phyloP scores from a whole-genome alignment of 1,139 yeast genomes.

The Meyerozyma guilliermondii region DNA sequence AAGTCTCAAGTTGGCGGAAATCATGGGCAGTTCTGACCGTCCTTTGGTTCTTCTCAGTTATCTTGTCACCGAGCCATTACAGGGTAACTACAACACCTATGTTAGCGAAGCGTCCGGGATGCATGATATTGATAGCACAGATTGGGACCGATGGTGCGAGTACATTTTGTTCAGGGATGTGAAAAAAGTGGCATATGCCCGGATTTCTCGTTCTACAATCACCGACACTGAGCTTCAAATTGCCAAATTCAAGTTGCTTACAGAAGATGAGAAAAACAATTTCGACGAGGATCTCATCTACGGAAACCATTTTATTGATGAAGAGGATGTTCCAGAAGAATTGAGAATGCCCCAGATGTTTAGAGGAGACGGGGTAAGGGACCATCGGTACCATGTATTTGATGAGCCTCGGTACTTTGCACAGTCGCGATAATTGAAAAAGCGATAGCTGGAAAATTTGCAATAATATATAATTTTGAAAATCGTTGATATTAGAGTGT shows the following conservation, averaged over 20 bases:
- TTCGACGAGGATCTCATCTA: constrained; percentile 38
- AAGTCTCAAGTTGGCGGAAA: constrained; percentile 65
- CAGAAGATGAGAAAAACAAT: constrained; percentile 33
- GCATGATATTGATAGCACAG: constrained; percentile 89
- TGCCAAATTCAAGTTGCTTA: constrained; percentile 76
- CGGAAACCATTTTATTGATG: constrained; percentile 52
- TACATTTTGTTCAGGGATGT: constrained; percentile 84
- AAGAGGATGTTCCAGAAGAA: constrained; percentile 52
- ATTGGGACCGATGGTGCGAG: constrained; percentile 99
- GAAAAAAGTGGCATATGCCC: constrained; percentile 87
- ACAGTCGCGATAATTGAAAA: constrained; percentile 11
- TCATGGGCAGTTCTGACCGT: constrained; percentile 73
- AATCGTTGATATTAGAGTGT: not conserved
- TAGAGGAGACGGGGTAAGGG: constrained; percentile 91
- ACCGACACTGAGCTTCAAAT: constrained; percentile 96
- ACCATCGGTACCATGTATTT: constrained; percentile 90
- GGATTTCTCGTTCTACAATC: constrained; percentile 87
- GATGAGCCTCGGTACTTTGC: constrained; percentile 81
- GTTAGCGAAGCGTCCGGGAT: constrained; percentile 80
- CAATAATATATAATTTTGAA: not conserved
- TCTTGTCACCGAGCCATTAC: constrained; percentile 78
- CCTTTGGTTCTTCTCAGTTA: constrained; percentile 85
- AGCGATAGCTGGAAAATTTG: not conserved
- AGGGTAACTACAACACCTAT: constrained; percentile 89
- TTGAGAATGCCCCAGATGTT: constrained; percentile 78